phyloP scores from a whole-genome alignment of 352 stramenopile species.

The Globisporangium solare region DNA sequence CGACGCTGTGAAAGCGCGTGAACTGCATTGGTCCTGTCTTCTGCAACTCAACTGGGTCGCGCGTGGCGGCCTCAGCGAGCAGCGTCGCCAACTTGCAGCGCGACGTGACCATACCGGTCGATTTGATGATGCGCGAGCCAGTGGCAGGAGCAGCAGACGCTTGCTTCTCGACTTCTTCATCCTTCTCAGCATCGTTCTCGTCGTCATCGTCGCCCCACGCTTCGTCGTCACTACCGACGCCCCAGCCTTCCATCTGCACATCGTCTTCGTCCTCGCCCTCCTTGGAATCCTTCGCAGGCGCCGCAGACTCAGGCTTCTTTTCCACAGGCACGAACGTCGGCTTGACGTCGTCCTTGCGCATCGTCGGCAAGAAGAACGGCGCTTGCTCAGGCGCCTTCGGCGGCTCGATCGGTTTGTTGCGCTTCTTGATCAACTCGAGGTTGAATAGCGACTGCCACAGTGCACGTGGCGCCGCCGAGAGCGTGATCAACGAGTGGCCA shows the following conservation, averaged over 20 bases:
- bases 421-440: slow-evolving; percentile 93
- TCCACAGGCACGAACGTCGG: slow-evolving; percentile 67
- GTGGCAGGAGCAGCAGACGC: slow-evolving; percentile 9
- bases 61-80: slow-evolving; percentile 27
- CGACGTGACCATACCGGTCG: slow-evolving; percentile 58
- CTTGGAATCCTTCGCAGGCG: slow-evolving; percentile 2
- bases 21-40: slow-evolving; percentile 20
- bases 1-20: slow-evolving; percentile 40
- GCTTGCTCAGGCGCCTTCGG: slow-evolving; percentile 92
- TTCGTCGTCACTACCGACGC: slow-evolving; percentile 51
- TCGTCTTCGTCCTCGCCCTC: slow-evolving; percentile 17
- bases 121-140: slow-evolving; percentile 69
- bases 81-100: slow-evolving; percentile 68
- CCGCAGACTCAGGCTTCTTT: slow-evolving; percentile 5
- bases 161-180: slow-evolving; percentile 13
- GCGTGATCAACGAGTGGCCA: slow-evolving; percentile 59
- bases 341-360: slow-evolving; percentile 73
- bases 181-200: slow-evolving; percentile 9
- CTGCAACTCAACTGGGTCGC: slow-evolving; percentile 8
- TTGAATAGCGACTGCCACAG: slow-evolving; percentile 91
- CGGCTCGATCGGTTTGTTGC: slow-evolving; percentile 94
- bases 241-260: slow-evolving; percentile 58
- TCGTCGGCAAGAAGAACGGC: slow-evolving; percentile 95
- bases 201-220: slow-evolving; percentile 55
- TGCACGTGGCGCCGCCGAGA: slow-evolving; percentile 72